Evolutionary conservation across 305 asterid species (phyloP).

Genomic region (Solanum aculeatissimum): DNA sequence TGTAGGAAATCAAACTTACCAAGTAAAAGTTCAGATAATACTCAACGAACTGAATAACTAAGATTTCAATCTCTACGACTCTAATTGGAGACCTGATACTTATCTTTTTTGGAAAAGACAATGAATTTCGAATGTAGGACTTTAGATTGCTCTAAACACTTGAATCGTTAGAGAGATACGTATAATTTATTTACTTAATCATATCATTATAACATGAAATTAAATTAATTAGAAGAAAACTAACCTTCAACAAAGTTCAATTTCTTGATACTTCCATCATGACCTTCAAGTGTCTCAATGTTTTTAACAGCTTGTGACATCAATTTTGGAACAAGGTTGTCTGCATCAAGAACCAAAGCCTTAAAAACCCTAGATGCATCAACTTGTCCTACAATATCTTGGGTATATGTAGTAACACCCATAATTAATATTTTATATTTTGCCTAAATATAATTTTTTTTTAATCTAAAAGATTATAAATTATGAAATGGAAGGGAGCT

Average conservation of each 20-base stretch:
- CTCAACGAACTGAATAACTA: too few relatives aligned
- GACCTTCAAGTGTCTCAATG: conserved; percentile 21
- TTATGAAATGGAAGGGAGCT: too few relatives aligned
- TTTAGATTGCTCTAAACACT: too few relatives aligned
- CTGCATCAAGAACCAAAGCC: conserved; percentile 22
- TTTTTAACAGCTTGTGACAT: conserved; percentile 32
- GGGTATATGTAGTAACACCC: background rate
- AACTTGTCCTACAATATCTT: background rate
- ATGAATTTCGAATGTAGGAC: too few relatives aligned
- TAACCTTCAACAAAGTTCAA: conserved; percentile 25
- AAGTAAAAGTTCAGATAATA: too few relatives aligned
- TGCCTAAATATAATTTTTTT: background rate
- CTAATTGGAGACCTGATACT: too few relatives aligned
- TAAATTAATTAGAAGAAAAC: background rate
- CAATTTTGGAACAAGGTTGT: conserved; percentile 35
- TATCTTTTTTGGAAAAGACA: too few relatives aligned
- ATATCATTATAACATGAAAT: background rate
- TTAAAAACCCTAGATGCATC: conserved; percentile 27
- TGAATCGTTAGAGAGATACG: background rate
- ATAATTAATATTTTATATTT: background rate
- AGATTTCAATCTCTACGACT: too few relatives aligned
- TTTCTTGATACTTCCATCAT: conserved; percentile 10
- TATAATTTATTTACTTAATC: background rate
- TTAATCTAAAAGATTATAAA: background rate
- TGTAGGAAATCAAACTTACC: too few relatives aligned